Base-by-base conservation (phyloP, 805 yeast species). In the Hanseniaspora hatyaiensis region DNA sequence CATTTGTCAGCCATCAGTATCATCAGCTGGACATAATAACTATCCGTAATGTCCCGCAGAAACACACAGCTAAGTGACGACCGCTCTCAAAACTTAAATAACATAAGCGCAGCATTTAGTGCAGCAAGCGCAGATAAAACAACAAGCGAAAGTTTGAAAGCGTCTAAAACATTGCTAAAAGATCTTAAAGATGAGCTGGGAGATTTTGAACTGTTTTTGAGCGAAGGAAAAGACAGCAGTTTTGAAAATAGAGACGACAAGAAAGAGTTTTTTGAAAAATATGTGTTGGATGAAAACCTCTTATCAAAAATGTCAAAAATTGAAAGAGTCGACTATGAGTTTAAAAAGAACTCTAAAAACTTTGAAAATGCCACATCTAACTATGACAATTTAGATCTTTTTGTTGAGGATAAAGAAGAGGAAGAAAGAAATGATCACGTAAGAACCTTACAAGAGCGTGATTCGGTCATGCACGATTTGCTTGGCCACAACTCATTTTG, bases 391-490 rank as follows among this genome's bases (percentile, higher is more conserved):
- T 24, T 45, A 28, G 40, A 45, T 16, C 8, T 37, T 3, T 45
- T 30, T 31, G 37, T 45, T 24, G 37, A 33, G 2, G 42, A 45
- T n/a, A 45, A 45, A 31, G 42, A 45, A 31, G 34, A 45, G 3
- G 49, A 45, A 12, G 49, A 45, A 37, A 36, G 49, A 37, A 37
- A 30, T 6, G 37, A 31, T 20, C 28, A 19, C 12, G 28, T 45
- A 8, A 24, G 42, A 23, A 37, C 28, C 8, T 6, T 45, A 2
- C 49, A 45, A 24, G 40, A 37, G 13, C 23, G 32, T 2, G 20
- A 30, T 8, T 16, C 40, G 2, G 11, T 31, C 15, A 32, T 45
- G 0, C 41, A 37, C 16, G 49, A 45, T 18, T 6, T 31, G 3
- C 15, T 45, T 15, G 49, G 49, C 3, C 37, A 45, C 26, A 37